These are phyloP conservation scores for Rhodotorula sp. DNA, from an alignment of 1,284 basidiomycete species.

Conservation along the genomic window DNA sequence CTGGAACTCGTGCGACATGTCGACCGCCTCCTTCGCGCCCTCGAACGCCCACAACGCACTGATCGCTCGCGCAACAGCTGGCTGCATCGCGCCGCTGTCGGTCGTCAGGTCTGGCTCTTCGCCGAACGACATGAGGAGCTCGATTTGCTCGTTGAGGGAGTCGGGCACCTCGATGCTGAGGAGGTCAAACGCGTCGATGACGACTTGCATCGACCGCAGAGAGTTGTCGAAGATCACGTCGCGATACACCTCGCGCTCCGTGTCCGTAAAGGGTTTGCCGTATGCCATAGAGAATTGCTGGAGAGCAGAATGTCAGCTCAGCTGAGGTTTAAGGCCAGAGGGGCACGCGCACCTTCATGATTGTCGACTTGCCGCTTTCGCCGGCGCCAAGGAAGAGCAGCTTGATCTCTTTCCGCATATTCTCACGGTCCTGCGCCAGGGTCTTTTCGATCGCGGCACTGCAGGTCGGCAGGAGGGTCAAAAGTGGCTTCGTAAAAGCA, in stretches of 20 bases:
- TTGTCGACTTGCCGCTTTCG: conserved; percentile 51
- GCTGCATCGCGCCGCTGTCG: conserved; percentile 8
- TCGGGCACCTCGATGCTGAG: conserved; percentile 46
- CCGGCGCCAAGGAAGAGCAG: conserved; percentile 46
- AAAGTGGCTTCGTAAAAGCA: no score
- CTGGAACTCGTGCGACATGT: conserved; percentile 49
- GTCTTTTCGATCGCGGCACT: conserved; percentile 48
- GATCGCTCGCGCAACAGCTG: conserved; percentile 42
- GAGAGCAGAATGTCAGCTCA: not conserved
- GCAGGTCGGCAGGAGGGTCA: not conserved
- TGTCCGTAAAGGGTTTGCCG: conserved; percentile 1
- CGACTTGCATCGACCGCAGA: conserved; percentile 13
- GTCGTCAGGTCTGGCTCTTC: conserved; percentile 40
- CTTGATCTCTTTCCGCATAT: conserved; percentile 36
- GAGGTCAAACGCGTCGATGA: conserved; percentile 36
- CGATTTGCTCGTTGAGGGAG: conserved; percentile 42
- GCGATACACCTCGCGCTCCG: conserved; percentile 18
- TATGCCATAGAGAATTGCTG: conserved; percentile 24
- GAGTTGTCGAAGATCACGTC: conserved; percentile 30
- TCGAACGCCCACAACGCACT: conserved; percentile 46
- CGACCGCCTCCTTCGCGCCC: conserved; percentile 46
- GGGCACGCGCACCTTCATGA: conserved; percentile 41
- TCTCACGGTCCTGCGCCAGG: conserved; percentile 47
- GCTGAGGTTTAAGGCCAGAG: no score
- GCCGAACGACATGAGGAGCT: conserved; percentile 47